Base-by-base conservation (phyloP, 2,329 filamentous ascomycete species). In the Orbilia blumenaviensis region DNA sequence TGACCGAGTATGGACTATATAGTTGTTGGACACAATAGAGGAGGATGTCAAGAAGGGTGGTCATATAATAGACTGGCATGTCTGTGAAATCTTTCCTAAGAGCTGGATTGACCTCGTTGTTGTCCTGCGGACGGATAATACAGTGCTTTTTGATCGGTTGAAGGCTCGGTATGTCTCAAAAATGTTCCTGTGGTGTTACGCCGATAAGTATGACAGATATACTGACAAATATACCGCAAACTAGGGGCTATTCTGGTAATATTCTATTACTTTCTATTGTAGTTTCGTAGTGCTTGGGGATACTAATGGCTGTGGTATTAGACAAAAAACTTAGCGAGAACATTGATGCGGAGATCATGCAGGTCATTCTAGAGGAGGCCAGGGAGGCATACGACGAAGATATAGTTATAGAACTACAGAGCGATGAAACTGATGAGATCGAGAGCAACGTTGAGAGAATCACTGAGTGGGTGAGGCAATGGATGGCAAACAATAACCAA, bases 281-380 rank as follows among this genome's bases (percentile, higher is more conserved):
- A 38, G 12, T 16, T 36, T 9, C 25, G 8, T 32, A 21, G 5
- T 7, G 36, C 27, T 16, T 23, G 8, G 1, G 4, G 10, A n/a
- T 63, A 23, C 60, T 48, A 36, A 63, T 5, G 2, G 9, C 54
- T 32, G 54, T 46, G 67, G 48, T 73, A 92, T 91, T 79, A 77
- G 92, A 95, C 81, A 87, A 88, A 78, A 99, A 99, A 83, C 85
- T 99, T 46, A 92, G 98, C 83, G 95, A 98, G 83, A 99, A 99
- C 82, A 85, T 99, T 75, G 95, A 99, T 83, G 91, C 92, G 29
- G 95, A 99, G 85, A 98, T 99, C 81, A 98, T 99, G 90, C 91
- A 97, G 81, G 92, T 98, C 25, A 85, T 99, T 67, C 85, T 96
- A 18, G 91, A 97, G 79, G 95, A 99, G 85, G 95, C 95, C 32